Evolutionary conservation across 768 basidiomycete genomes (phyloP).

Genomic region (Cubamyces sp.): DNA sequence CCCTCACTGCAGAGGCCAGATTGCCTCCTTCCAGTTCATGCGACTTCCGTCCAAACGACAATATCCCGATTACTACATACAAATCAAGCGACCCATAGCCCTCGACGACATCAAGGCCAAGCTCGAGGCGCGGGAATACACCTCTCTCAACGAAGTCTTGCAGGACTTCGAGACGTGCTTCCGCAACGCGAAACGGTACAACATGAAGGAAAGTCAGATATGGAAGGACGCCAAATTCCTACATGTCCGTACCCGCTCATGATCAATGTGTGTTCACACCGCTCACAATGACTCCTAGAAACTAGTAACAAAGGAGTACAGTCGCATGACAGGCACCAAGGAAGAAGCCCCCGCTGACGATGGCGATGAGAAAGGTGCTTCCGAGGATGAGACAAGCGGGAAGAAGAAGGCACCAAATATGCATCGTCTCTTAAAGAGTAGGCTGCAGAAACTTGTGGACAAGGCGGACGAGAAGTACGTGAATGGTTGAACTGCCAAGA

Average conservation of each 20-base stretch:
- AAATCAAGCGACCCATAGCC: slow-evolving; percentile 83
- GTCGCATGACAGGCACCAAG: slow-evolving; percentile 47
- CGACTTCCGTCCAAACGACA: slow-evolving; percentile 69
- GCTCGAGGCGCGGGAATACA: slow-evolving; percentile 62
- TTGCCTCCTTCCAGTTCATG: slow-evolving; percentile 67
- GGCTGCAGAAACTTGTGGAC: slow-evolving; percentile 72
- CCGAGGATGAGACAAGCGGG: slow-evolving; percentile 47
- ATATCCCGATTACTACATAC: slow-evolving; percentile 85
- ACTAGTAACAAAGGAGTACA: slow-evolving; percentile 50
- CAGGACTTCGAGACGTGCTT: slow-evolving; percentile 80
- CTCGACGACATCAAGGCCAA: slow-evolving; percentile 87
- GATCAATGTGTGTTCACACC: neutral
- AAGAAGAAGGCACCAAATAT: slow-evolving; percentile 65
- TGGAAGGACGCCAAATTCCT: slow-evolving; percentile 83
- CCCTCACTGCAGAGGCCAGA: slow-evolving; percentile 54
- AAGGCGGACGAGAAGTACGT: slow-evolving; percentile 74
- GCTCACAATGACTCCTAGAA: slow-evolving; percentile 40
- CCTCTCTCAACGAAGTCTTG: slow-evolving; percentile 66
- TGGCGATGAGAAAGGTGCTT: slow-evolving; percentile 40
- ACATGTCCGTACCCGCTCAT: slow-evolving; percentile 53
- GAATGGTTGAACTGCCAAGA: slow-evolving; percentile 1
- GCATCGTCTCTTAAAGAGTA: slow-evolving; percentile 65
- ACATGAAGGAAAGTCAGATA: slow-evolving; percentile 77
- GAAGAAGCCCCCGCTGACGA: slow-evolving; percentile 35
- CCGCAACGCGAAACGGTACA: slow-evolving; percentile 81